Percentiles rank a stretch among this genome's conserved stretches.
These are phyloP conservation scores for Fraxinus baroniana DNA, from an alignment of 305 asterid genomes.

Conservation along the genomic window DNA sequence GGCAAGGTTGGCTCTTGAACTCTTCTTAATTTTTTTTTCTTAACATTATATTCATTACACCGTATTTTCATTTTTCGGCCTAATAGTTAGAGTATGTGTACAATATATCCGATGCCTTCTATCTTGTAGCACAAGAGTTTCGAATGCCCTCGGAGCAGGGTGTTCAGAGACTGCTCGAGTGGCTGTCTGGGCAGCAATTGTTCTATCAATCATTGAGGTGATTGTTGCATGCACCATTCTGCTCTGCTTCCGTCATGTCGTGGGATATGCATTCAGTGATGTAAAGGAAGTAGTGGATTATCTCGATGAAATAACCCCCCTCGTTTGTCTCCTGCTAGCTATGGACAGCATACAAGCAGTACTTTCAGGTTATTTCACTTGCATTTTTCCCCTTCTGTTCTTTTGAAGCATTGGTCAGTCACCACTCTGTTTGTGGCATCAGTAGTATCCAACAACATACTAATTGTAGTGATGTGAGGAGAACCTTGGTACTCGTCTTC, in stretches of 20 bases:
- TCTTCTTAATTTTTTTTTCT: neutral
- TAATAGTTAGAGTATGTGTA: no score
- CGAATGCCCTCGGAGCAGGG: conserved; percentile 65
- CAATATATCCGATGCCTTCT: neutral
- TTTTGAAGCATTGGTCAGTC: neutral
- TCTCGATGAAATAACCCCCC: conserved; percentile 40
- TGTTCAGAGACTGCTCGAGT: conserved; percentile 38
- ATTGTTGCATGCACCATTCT: conserved; percentile 32
- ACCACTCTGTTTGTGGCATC: neutral
- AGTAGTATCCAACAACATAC: neutral
- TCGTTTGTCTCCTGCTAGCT: conserved; percentile 45
- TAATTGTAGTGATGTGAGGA: neutral
- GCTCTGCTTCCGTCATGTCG: conserved; percentile 31
- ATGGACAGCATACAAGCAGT: conserved; percentile 51
- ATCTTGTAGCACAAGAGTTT: conserved; percentile 54
- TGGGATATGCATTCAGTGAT: conserved; percentile 56
- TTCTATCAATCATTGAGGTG: conserved; percentile 43
- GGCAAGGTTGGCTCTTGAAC: conserved; percentile 34
- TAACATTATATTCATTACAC: neutral
- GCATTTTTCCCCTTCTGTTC: neutral
- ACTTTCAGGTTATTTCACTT: conserved; percentile 38
- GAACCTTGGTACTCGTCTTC: neutral
- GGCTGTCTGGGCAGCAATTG: conserved; percentile 39
- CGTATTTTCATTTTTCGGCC: neutral
- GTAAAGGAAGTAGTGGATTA: conserved; percentile 52